These are phyloP conservation scores for Leptodontidium sp. DNA, from an alignment of 2,329 filamentous ascomycete species.

Conservation along the genomic window DNA sequence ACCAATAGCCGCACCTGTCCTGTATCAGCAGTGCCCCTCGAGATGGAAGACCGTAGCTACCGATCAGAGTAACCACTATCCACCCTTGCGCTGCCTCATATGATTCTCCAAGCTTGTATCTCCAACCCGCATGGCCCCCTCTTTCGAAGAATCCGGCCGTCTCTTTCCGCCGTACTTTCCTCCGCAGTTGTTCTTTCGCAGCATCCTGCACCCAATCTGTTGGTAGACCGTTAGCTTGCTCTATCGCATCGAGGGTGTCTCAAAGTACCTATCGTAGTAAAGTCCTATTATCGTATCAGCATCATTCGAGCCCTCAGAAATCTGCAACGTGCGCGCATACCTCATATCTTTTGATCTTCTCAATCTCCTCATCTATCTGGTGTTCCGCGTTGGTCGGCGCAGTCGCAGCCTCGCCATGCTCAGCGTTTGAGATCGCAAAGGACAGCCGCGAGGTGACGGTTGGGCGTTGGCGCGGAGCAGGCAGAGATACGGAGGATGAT, in stretches of 20 bases:
- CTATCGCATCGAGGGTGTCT: constrained; percentile 29
- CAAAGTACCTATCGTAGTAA: constrained; percentile 82
- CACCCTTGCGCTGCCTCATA: constrained; percentile 98
- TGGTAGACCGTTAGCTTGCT: constrained; percentile 47
- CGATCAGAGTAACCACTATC: constrained; percentile 95
- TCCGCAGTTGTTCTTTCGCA: constrained; percentile 84
- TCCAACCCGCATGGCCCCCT: constrained; percentile 76
- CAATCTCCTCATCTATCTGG: constrained; percentile 91
- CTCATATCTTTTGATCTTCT: constrained; percentile 97
- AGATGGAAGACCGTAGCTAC: constrained; percentile 37
- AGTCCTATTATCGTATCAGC: constrained; percentile 65
- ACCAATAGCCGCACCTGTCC: constrained; percentile 79
- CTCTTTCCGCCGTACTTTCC: constrained; percentile 77
- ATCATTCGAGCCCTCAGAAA: background rate
- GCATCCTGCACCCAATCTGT: constrained; percentile 98
- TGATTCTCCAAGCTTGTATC: constrained; percentile 80
- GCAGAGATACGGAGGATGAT: constrained; percentile 45
- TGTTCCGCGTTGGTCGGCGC: constrained; percentile 65
- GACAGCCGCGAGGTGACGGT: constrained; percentile 60
- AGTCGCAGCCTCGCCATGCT: constrained; percentile 65
- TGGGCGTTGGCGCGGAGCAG: constrained; percentile 39
- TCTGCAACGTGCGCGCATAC: constrained; percentile 50
- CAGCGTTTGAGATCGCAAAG: constrained; percentile 70
- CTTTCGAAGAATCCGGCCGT: constrained; percentile 74
- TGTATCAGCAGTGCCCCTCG: constrained; percentile 29